Conservation (phyloP, 2,329 filamentous ascomycete species). For the Epichloe glyceriae region DNA sequence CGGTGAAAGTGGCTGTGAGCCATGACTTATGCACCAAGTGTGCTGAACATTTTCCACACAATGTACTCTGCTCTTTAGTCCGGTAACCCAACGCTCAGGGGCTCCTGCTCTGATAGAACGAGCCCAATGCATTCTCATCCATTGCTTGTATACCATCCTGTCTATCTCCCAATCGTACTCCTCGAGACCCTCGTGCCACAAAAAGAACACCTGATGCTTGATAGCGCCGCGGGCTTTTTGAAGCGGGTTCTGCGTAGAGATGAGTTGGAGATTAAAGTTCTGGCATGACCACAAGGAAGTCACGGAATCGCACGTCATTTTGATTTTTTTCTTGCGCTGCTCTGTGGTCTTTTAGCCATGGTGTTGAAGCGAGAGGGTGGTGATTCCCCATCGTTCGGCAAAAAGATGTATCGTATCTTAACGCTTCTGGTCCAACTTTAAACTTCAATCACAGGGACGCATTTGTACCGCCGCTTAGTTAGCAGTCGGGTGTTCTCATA, state of each 20-base stretch:
- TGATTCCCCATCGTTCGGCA: slow-evolving; percentile 21
- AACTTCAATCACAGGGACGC: background rate
- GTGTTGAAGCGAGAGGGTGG: slow-evolving; percentile 6
- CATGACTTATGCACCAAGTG: too few species aligned
- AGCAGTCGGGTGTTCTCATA: background rate
- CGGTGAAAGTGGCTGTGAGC: too few species aligned
- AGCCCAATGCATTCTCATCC: slow-evolving; percentile 23
- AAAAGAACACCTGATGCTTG: slow-evolving; percentile 5
- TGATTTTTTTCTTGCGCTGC: slow-evolving; percentile 41
- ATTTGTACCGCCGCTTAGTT: background rate
- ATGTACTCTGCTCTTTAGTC: slow-evolving; percentile 52
- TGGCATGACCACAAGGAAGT: background rate
- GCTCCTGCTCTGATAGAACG: slow-evolving; percentile 51
- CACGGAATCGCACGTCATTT: slow-evolving; percentile 11
- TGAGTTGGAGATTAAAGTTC: background rate
- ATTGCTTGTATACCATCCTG: background rate
- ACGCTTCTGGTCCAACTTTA: slow-evolving; percentile 26
- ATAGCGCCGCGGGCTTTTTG: slow-evolving; percentile 2
- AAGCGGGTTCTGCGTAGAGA: background rate
- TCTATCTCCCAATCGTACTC: slow-evolving; percentile 17
- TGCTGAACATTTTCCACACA: background rate
- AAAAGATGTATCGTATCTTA: slow-evolving; percentile 53
- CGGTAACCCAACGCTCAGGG: slow-evolving; percentile 43
- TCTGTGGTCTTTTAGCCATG: slow-evolving; percentile 47
- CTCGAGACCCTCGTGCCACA: slow-evolving; percentile 13